Conservation (phyloP, 805 yeast genomes). For the Wickerhamiella sorbophila region DNA sequence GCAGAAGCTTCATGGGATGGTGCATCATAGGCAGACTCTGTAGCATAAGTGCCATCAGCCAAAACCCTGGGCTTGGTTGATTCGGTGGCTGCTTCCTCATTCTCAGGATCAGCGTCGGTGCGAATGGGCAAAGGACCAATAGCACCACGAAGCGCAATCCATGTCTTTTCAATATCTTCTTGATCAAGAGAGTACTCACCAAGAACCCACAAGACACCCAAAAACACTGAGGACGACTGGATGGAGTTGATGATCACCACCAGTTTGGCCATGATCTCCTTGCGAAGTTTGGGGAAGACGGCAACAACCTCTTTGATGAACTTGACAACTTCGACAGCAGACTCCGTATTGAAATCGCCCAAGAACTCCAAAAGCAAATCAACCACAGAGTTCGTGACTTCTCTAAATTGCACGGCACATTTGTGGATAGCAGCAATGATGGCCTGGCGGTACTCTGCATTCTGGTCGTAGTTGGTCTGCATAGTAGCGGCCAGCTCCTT, state of each 20-base stretch:
- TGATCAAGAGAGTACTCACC: conserved; percentile 81
- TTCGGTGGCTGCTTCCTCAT: conserved; percentile 16
- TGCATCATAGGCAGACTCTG: conserved; percentile 65
- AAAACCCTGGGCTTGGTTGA: conserved; percentile 53
- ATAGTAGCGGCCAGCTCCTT: conserved; percentile 75
- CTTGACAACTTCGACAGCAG: conserved; percentile 80
- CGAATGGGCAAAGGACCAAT: conserved; percentile 84
- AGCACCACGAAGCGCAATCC: conserved; percentile 72
- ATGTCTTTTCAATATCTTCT: conserved; percentile 58
- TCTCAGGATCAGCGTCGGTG: conserved; percentile 26
- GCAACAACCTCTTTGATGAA: conserved; percentile 92
- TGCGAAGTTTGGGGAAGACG: conserved; percentile 69
- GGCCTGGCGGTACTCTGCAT: conserved; percentile 74
- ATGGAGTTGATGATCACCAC: conserved; percentile 47
- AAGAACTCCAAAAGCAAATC: conserved; percentile 76
- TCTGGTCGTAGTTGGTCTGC: conserved; percentile 50
- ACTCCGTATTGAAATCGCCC: conserved; percentile 61
- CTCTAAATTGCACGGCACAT: conserved; percentile 75
- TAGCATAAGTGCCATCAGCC: conserved; percentile 99
- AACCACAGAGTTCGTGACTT: conserved; percentile 83
- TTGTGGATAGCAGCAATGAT: conserved; percentile 79
- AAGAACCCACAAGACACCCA: conserved; percentile 89
- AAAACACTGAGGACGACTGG: conserved; percentile 77
- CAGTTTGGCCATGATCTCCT: conserved; percentile 47
- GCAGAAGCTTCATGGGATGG: conserved; percentile 24